phyloP scores from a whole-genome alignment of 139 green algal genomes.

The Gonium pectorale region DNA sequence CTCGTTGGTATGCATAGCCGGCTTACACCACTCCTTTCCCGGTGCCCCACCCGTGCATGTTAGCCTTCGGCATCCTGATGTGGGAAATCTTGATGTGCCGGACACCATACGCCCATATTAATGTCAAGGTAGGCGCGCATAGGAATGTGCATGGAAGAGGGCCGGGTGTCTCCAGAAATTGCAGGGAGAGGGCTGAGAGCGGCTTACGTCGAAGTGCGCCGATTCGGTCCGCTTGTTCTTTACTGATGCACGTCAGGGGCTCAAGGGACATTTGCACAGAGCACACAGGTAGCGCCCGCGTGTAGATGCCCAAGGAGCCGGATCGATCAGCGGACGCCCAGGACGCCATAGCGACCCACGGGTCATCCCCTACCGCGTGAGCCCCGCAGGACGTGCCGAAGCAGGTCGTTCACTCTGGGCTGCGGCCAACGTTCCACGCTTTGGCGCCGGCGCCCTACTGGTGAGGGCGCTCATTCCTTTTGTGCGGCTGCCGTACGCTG shows the following conservation, averaged over 20 bases:
- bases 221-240: no score
- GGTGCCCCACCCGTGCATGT: not conserved
- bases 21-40: not conserved
- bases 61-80: slow-evolving; percentile 9
- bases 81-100: slow-evolving; percentile 19
- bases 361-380: not conserved
- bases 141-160: no score
- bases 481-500: not conserved
- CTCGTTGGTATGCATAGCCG: not conserved
- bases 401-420: not conserved
- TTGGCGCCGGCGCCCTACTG: not conserved
- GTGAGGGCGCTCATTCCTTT: not conserved
- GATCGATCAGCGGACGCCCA: no score
- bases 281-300: no score
- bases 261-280: no score
- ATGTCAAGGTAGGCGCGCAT: not conserved
- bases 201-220: no score
- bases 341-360: no score
- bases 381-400: not conserved
- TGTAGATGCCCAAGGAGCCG: no score
- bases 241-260: no score
- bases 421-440: slow-evolving; percentile 6
- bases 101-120: not conserved
- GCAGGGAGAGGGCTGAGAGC: no score
- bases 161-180: no score